Conservation (phyloP, 257 asterid genomes). For the Handroanthus guayacan region DNA sequence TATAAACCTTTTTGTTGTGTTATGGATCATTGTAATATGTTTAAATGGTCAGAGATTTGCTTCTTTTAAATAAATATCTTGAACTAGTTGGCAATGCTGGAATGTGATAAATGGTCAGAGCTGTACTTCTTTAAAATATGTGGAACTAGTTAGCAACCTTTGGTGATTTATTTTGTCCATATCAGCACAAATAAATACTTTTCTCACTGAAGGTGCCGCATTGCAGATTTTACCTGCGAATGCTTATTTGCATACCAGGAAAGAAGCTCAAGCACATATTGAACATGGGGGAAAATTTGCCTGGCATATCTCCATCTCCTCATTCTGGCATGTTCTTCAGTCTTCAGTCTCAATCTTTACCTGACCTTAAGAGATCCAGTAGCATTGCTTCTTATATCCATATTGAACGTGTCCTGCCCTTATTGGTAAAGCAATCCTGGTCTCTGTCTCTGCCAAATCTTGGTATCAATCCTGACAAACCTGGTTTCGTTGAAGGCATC, state of each 20-base stretch:
- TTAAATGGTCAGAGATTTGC: conserved; percentile 1
- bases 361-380: conserved; percentile 57
- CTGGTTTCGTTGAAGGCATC: conserved; percentile 62
- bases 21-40: conserved; percentile 7
- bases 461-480: conserved; percentile 52
- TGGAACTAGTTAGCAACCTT: conserved; percentile 29
- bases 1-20: conserved; percentile 5
- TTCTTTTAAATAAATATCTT: conserved; percentile 15
- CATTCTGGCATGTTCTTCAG: conserved; percentile 69
- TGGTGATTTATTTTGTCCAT: conserved; percentile 20
- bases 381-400: conserved; percentile 64
- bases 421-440: conserved; percentile 91
- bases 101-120: background rate
- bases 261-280: conserved; percentile 77
- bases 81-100: conserved; percentile 22
- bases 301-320: conserved; percentile 77
- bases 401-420: conserved; percentile 68
- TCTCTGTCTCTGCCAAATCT: conserved; percentile 72
- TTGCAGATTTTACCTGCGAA: conserved; percentile 87
- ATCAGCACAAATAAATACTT: conserved; percentile 16
- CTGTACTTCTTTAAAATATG: conserved; percentile 14
- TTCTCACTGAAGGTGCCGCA: conserved; percentile 39
- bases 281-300: conserved; percentile 66
- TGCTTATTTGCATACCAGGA: conserved; percentile 91
- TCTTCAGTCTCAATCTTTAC: conserved; percentile 57